Evolutionary conservation across 768 basidiomycete genomes (phyloP), one percentile per base, ranked within the genome.

Genomic region (Tulasnella sp.): DNA sequence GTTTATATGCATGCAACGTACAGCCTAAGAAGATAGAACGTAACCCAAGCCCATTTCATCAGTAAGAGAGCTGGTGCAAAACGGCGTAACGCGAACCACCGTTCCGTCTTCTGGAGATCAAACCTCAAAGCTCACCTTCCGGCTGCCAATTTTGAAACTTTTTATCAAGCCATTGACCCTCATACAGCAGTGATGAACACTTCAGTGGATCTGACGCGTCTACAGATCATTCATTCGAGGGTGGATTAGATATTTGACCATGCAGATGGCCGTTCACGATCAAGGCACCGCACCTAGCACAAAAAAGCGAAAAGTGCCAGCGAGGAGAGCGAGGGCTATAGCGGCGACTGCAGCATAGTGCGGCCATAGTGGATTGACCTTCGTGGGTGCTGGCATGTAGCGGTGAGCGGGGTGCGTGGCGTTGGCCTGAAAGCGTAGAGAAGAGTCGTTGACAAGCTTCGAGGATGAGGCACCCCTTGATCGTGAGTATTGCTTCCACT

Each of bases 101-200:
- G n/a, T n/a, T n/a, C n/a, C n/a, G n/a, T n/a, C n/a, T 38, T 15
- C 5, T 38, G 34, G 7, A 38, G 34, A 5, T 38, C 34, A 15
- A 5, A 38, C n/a, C n/a, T n/a, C n/a, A n/a, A n/a, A 17, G 69
- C 78, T 62, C 61, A 85, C 91, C 89, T 61, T 89, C 80, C 2
- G 92, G 92, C 68, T 96, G 92, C 92, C 92, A 96, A 66, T 83
- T 84, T 61, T 69, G 74, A 67, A 78, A 76, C 42, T 68, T 70
- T 24, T 71, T 68, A 68, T 91, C 91, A 57, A 91, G 69, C 91
- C 91, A 94, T 64, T 77, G 79, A 27, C 92, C 92, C 42, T 74
- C 74, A 49, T 76, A 83, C 49, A 92, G 69, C 25, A 92, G 70
- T 3, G 87, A 77, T 60, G 78, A 73, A 67, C 92, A 93, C 66